Percentiles rank a stretch among this genome's conserved stretches.
Evolutionary conservation across 2,329 filamentous ascomycete genomes (phyloP).

Genomic region (Talaromyces funiculosus): DNA sequence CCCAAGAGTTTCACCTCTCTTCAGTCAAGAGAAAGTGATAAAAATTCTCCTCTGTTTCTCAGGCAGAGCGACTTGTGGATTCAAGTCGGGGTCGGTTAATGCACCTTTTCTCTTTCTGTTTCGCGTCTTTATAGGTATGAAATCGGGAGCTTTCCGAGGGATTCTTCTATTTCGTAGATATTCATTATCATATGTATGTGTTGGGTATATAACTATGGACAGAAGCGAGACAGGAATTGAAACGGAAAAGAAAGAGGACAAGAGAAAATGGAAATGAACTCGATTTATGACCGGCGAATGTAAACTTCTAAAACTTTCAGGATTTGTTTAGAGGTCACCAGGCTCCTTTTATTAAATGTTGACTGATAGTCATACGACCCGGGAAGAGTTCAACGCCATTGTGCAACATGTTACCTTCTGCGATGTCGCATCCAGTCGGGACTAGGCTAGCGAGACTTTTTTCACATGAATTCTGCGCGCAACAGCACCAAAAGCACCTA

Average conservation of each 20-base stretch:
- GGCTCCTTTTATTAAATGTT: too few relatives aligned
- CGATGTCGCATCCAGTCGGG: neutral
- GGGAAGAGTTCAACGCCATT: neutral
- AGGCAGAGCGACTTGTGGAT: conserved; percentile 2
- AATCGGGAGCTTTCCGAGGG: neutral
- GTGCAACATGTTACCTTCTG: neutral
- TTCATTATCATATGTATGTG: neutral
- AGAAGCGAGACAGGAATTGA: neutral
- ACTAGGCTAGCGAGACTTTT: too few relatives aligned
- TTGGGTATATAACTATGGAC: neutral
- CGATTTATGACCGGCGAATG: too few relatives aligned
- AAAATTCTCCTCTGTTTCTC: neutral
- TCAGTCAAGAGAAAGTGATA: neutral
- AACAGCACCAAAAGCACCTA: neutral
- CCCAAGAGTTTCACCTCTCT: neutral
- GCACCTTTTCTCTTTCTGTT: neutral
- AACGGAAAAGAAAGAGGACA: neutral
- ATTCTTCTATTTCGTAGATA: neutral
- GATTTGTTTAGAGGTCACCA: neutral
- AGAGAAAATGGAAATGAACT: too few relatives aligned
- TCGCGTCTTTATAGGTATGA: too few relatives aligned
- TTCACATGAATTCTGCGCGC: neutral
- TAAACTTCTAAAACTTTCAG: neutral
- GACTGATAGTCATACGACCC: neutral
- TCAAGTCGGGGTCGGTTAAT: conserved; percentile 2